Evolutionary conservation across 2,329 filamentous ascomycete species (phyloP), one percentile per base, ranked within the genome.

Genomic region (Ophiostoma tasmaniense): DNA sequence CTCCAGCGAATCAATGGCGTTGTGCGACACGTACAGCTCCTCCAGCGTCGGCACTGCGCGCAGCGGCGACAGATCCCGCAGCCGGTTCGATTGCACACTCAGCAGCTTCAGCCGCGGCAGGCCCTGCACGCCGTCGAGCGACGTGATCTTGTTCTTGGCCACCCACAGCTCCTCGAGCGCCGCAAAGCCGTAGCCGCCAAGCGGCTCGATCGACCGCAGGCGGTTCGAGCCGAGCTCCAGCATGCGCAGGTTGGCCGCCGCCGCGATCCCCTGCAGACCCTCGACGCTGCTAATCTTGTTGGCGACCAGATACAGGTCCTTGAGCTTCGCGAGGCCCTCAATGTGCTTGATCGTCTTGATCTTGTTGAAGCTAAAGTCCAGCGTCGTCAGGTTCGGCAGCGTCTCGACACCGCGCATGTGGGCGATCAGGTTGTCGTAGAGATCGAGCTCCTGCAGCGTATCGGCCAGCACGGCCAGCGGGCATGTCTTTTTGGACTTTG

Each of bases 361-460:
- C 82, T 98, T 98, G 83, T 99, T 99, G 86, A 97, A 99, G 78
- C 91, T 96, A 67, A 99, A 84, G 77, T 99, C 95, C 68, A 99
- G 86, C 69, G 82, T 90, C 6, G 86, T 92, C 68, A 99, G 85
- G 71, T 90, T 84, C 14, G 84, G 87, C 69, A 97, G 86, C 64
- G 87, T 83, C 68, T 97, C 93, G 64, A 99, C 84, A 37, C 91
- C 91, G 73, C 89, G 89, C 78, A 97, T 87, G 78, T 96, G 93
- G 13, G 88, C 87, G 74, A 99, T 93, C 22, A 96, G 84, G 79
- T 99, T 99, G 80, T 99, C 95, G 81, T 99, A 99, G 70, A 99
- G 85, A 75, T 99, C 95, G 66, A 99, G 85, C 71, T 99, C 95
- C 75, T 87, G 81, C 55, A 99, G 81, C 0, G 87, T 91, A 1